These are phyloP conservation scores for Cercospora sp. DNA, from an alignment of 2,329 filamentous ascomycete genomes.

Conservation along the genomic window DNA sequence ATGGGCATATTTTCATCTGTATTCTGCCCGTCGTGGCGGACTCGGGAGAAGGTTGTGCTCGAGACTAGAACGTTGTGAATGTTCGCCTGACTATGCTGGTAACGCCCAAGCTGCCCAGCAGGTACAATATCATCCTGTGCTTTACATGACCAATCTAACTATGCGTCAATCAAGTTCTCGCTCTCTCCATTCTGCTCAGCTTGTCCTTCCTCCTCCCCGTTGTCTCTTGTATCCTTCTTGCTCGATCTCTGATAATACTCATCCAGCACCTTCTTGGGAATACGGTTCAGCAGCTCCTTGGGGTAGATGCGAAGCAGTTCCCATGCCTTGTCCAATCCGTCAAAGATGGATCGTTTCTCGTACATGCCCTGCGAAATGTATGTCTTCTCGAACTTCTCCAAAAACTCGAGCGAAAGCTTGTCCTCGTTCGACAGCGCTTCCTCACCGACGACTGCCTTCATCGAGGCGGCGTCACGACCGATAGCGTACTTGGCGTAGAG, in stretches of 20 bases:
- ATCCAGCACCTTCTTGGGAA: constrained; percentile 55
- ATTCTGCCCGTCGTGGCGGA: background rate
- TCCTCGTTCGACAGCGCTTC: constrained; percentile 94
- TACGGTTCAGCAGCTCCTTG: constrained; percentile 94
- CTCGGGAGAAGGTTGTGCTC: constrained; percentile 2
- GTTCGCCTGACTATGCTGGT: background rate
- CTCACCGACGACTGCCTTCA: constrained; percentile 99
- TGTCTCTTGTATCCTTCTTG: constrained; percentile 48
- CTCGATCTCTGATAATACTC: constrained; percentile 52
- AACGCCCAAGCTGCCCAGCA: background rate
- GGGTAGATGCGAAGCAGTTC: constrained; percentile 94
- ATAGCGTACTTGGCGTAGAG: constrained; percentile 99
- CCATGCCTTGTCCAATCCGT: constrained; percentile 95
- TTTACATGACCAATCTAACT: constrained; percentile 7
- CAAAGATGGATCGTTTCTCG: constrained; percentile 86
- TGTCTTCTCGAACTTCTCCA: constrained; percentile 95
- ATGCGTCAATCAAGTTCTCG: constrained; percentile 34
- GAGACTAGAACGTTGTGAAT: background rate
- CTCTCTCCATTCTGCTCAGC: constrained; percentile 34
- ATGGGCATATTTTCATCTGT: constrained; percentile 8
- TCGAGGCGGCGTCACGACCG: constrained; percentile 93
- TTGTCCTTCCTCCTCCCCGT: constrained; percentile 40
- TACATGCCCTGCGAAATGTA: constrained; percentile 93
- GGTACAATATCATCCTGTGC: background rate
- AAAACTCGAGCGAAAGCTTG: constrained; percentile 95